Evolutionary conservation across 2,329 filamentous ascomycete genomes (phyloP).

Genomic region (Epichloe elymi): DNA sequence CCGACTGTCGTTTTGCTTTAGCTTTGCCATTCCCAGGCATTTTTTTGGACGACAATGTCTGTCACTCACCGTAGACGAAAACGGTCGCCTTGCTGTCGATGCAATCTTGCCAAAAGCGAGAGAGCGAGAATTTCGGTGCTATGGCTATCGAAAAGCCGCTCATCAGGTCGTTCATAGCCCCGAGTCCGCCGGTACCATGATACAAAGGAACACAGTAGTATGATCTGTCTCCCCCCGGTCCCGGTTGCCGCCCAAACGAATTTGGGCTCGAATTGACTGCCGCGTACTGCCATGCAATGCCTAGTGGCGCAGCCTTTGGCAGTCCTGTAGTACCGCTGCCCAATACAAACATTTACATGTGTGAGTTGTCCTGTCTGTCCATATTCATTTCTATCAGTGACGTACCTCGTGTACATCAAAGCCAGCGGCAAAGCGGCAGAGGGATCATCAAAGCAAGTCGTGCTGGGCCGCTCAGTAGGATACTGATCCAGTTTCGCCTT

Average conservation of each 20-base stretch:
- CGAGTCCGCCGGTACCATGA: conserved; percentile 5
- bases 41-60: not conserved
- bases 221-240: conserved; percentile 2
- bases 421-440: not conserved
- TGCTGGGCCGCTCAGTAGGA: not conserved
- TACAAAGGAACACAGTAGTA: conserved; percentile 5
- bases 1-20: not conserved
- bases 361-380: not conserved
- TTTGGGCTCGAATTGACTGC: not conserved
- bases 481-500: conserved; percentile 1
- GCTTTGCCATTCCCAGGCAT: not conserved
- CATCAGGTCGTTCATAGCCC: conserved; percentile 3
- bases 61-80: conserved; percentile 5
- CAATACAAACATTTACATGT: not conserved
- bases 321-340: conserved; percentile 5
- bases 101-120: conserved; percentile 6
- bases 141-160: conserved; percentile 4
- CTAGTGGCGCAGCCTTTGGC: conserved; percentile 1
- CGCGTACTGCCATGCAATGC: not conserved
- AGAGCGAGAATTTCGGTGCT: conserved; percentile 5
- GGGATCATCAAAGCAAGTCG: conserved; percentile 3
- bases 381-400: not conserved
- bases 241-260: conserved; percentile 1
- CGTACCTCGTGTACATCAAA: conserved; percentile 5
- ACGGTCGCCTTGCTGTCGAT: conserved; percentile 5